Conservation (phyloP, 2,329 filamentous ascomycete species). For the Orbilia quercus region DNA sequence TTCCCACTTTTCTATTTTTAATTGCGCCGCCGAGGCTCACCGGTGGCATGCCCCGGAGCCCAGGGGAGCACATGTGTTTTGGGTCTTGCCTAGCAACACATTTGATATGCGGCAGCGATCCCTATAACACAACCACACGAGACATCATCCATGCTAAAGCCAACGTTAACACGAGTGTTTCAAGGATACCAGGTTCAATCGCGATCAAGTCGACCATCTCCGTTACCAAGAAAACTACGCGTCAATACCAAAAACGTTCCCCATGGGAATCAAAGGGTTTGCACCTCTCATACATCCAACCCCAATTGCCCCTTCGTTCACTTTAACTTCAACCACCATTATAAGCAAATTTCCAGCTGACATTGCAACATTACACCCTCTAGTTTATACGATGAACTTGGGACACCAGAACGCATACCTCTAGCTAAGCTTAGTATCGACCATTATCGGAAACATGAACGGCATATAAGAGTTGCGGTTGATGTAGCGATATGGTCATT, state of each 20-base stretch:
- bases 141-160: too few species aligned
- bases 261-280: constrained; percentile 52
- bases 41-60: neutral
- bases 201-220: too few species aligned
- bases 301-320: neutral
- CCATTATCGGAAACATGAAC: constrained; percentile 75
- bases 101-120: neutral
- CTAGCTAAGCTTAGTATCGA: constrained; percentile 84
- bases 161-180: too few species aligned
- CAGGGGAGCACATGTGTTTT: too few species aligned
- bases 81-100: neutral
- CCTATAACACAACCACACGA: neutral
- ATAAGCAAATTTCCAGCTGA: neutral
- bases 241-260: too few species aligned
- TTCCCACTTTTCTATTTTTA: too few species aligned
- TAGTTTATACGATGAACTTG: constrained; percentile 91
- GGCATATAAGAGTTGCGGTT: constrained; percentile 86
- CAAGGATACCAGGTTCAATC: too few species aligned
- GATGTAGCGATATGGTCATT: constrained; percentile 98
- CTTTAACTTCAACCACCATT: neutral
- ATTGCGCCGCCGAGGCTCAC: neutral
- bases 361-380: neutral
- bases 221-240: too few species aligned
- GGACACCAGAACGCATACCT: constrained; percentile 79
- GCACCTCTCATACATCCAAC: neutral